Evolutionary conservation across 495 filamentous ascomycete genomes (phyloP).

Genomic region (Neohortaea acidophila): DNA sequence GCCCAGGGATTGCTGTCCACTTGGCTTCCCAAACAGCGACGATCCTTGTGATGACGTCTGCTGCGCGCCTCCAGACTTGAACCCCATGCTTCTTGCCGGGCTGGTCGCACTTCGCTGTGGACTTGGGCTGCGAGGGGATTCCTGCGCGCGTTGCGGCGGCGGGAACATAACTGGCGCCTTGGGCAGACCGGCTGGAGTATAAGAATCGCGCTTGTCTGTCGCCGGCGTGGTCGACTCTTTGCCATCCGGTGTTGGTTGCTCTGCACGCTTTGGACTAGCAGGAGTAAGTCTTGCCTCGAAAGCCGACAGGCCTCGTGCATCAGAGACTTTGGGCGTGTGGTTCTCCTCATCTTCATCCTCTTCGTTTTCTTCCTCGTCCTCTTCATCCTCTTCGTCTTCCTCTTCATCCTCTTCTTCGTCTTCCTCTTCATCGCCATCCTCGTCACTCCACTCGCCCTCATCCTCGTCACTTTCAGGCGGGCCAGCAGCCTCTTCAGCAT

Average conservation of each 20-base stretch:
- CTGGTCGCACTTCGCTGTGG: slow-evolving; percentile 43
- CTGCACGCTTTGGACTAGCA: slow-evolving; percentile 19
- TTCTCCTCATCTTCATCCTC: slow-evolving; percentile 21
- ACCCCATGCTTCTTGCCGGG: slow-evolving; percentile 24
- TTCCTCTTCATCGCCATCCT: neutral
- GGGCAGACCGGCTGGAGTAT: slow-evolving; percentile 29
- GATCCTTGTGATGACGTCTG: no score
- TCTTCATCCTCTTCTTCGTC: slow-evolving; percentile 6
- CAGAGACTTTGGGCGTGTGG: slow-evolving; percentile 2
- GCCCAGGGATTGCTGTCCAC: slow-evolving; percentile 44
- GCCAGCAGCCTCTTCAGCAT: slow-evolving; percentile 8
- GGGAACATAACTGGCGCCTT: slow-evolving; percentile 40
- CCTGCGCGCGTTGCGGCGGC: slow-evolving; percentile 33
- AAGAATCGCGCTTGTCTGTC: slow-evolving; percentile 4
- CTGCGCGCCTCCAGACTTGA: slow-evolving; percentile 23
- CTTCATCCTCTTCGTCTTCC: slow-evolving; percentile 22
- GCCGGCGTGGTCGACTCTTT: slow-evolving; percentile 5
- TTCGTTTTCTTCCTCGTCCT: slow-evolving; percentile 27
- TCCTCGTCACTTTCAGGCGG: no score
- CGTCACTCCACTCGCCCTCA: slow-evolving; percentile 4
- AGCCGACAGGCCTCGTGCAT: slow-evolving; percentile 8
- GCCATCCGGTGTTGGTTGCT: slow-evolving; percentile 7
- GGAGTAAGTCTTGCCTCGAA: slow-evolving; percentile 24
- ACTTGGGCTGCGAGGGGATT: slow-evolving; percentile 64
- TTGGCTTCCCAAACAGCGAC: no score